Percentiles rank a stretch among this genome's conserved stretches.
These are phyloP conservation scores for Nemania serpens DNA, from an alignment of 2,329 filamentous ascomycete genomes.

Conservation along the genomic window DNA sequence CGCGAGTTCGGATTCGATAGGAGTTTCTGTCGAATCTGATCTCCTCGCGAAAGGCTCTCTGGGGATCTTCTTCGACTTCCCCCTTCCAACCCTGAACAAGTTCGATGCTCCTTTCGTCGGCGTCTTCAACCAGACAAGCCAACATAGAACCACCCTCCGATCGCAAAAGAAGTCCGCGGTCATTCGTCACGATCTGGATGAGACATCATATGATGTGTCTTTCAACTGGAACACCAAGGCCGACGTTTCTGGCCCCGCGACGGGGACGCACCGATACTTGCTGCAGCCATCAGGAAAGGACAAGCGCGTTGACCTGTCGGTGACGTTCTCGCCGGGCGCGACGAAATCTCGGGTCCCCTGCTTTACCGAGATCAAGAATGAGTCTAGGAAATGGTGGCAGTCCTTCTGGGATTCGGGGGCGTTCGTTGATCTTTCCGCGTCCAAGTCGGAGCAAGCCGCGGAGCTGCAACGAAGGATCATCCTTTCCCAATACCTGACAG, in stretches of 20 bases:
- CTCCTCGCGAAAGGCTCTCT: constrained; percentile 46
- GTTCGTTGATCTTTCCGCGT: constrained; percentile 55
- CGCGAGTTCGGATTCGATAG: constrained; percentile 51
- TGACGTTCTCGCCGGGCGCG: constrained; percentile 40
- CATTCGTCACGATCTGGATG: constrained; percentile 51
- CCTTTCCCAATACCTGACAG: constrained; percentile 57
- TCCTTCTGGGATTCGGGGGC: constrained; percentile 56
- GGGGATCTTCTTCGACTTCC: constrained; percentile 58
- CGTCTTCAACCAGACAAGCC: constrained; percentile 52
- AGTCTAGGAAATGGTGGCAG: constrained; percentile 51
- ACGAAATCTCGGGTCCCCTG: constrained; percentile 30
- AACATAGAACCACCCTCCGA: constrained; percentile 48
- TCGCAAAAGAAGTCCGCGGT: constrained; percentile 39
- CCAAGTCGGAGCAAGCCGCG: constrained; percentile 47
- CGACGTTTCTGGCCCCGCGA: constrained; percentile 41
- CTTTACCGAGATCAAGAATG: constrained; percentile 36
- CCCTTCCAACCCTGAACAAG: constrained; percentile 54
- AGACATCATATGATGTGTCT: constrained; percentile 48
- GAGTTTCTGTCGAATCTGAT: constrained; percentile 48
- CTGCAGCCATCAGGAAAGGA: constrained; percentile 38
- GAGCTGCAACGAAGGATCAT: constrained; percentile 59
- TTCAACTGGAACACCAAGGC: constrained; percentile 46
- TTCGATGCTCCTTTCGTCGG: constrained; percentile 61
- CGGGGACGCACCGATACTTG: constrained; percentile 50
- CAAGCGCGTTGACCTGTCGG: constrained; percentile 39